Conservation (phyloP, 2,329 filamentous ascomycete species). For the Ceratocystis variospora region DNA sequence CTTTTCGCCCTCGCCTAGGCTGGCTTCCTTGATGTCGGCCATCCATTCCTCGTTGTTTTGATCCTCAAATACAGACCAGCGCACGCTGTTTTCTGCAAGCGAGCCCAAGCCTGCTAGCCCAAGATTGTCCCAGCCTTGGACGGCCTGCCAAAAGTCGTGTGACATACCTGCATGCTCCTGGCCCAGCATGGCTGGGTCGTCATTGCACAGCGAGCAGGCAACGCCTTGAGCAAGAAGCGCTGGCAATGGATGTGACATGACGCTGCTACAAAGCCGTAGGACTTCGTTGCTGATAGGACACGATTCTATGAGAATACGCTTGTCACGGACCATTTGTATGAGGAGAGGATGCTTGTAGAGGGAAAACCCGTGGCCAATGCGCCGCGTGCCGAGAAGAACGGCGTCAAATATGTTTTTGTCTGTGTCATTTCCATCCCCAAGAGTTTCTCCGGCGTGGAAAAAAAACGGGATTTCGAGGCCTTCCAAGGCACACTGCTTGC, state of each 20-base stretch:
- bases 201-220: conserved; percentile 71
- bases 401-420: conserved; percentile 83
- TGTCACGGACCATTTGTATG: conserved; percentile 77
- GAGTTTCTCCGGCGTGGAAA: conserved; percentile 84
- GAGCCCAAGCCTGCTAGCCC: conserved; percentile 75
- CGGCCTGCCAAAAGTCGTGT: conserved; percentile 85
- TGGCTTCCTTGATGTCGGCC: conserved; percentile 58
- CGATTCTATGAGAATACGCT: conserved; percentile 74
- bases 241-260: conserved; percentile 67
- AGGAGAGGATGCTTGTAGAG: conserved; percentile 85
- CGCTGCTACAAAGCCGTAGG: conserved; percentile 60
- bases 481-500: conserved; percentile 65
- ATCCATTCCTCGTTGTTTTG: conserved; percentile 57
- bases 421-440: conserved; percentile 58
- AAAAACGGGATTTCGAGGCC: conserved; percentile 81
- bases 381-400: conserved; percentile 68
- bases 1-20: conserved; percentile 55
- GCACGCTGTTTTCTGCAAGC: conserved; percentile 81
- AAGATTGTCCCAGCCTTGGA: conserved; percentile 85
- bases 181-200: conserved; percentile 79
- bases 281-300: conserved; percentile 89
- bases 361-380: conserved; percentile 81
- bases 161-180: conserved; percentile 71
- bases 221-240: conserved; percentile 76
- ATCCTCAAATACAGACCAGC: conserved; percentile 83